Conservation (phyloP, 192 early-diverging fungal genomes). For the Coemansia sp. region DNA sequence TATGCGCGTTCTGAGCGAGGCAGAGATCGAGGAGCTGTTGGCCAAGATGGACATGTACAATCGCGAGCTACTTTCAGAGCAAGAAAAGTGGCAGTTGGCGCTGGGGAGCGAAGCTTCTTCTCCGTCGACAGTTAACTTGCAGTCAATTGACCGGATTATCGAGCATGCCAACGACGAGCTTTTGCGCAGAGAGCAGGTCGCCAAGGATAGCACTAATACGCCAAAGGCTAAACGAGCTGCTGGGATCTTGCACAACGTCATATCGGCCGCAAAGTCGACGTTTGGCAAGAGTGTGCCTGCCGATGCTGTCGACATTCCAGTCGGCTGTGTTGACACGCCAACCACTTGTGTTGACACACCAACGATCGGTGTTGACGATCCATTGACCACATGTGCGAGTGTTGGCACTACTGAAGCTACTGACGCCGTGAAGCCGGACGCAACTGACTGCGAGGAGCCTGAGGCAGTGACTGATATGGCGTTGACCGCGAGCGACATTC, state of each 20-base stretch:
- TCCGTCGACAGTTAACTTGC: constrained; percentile 16
- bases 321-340: not conserved
- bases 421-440: not conserved
- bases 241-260: constrained; percentile 41
- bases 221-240: constrained; percentile 14
- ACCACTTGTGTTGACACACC: not conserved
- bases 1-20: constrained; percentile 49
- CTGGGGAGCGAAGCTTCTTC: not conserved
- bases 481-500: not conserved
- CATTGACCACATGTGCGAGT: not conserved
- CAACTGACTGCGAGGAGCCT: not conserved
- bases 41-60: constrained; percentile 55
- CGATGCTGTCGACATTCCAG: not conserved
- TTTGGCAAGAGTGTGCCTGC: constrained; percentile 16
- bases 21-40: constrained; percentile 46
- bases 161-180: constrained; percentile 45
- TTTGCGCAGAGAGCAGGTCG: constrained; percentile 32
- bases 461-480: not conserved
- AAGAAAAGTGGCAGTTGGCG: constrained; percentile 34
- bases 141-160: constrained; percentile 38
- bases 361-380: not conserved
- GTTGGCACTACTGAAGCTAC: not conserved
- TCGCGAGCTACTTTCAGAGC: constrained; percentile 46
- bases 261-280: constrained; percentile 39
- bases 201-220: not conserved